Conservation (phyloP, 179 eudicot species). For the Camellia oleifera region DNA sequence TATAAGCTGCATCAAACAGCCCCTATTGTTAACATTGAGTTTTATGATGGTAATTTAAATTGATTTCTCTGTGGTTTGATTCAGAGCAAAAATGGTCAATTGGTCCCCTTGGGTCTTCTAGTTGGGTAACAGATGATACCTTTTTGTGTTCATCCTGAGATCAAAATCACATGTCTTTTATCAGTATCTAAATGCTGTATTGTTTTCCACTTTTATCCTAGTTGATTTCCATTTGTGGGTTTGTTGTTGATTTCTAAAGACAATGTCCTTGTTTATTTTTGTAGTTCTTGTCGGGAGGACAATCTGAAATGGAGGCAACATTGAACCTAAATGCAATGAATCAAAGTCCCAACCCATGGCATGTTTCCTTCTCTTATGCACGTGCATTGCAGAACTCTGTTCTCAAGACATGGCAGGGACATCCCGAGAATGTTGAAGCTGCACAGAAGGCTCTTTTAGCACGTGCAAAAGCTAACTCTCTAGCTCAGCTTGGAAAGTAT, state of each 20-base stretch:
- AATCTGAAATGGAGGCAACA: slow-evolving; percentile 56
- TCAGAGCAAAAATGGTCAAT: not conserved
- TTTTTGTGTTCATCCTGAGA: not conserved
- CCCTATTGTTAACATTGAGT: not conserved
- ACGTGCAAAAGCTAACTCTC: slow-evolving; percentile 57
- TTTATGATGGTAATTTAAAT: not conserved
- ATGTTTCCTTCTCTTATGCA: slow-evolving; percentile 61
- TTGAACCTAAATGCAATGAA: slow-evolving; percentile 55
- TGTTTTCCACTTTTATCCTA: not conserved
- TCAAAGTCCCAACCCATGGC: slow-evolving; percentile 65
- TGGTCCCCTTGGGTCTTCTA: not conserved
- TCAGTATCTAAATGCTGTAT: not conserved
- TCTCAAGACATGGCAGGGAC: slow-evolving; percentile 57
- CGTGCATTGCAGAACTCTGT: slow-evolving; percentile 53
- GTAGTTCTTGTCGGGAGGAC: slow-evolving; percentile 63
- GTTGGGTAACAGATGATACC: not conserved
- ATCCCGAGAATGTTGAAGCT: slow-evolving; percentile 50
- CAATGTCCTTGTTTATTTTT: not conserved
- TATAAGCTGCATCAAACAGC: too few relatives aligned
- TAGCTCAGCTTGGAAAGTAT: slow-evolving; percentile 54
- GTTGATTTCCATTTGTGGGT: not conserved
- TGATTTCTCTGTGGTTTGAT: not conserved
- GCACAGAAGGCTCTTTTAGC: slow-evolving; percentile 43
- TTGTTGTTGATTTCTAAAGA: not conserved
- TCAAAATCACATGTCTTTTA: not conserved